Conservation (phyloP, 2,329 filamentous ascomycete genomes). For the Truncatella angustata region DNA sequence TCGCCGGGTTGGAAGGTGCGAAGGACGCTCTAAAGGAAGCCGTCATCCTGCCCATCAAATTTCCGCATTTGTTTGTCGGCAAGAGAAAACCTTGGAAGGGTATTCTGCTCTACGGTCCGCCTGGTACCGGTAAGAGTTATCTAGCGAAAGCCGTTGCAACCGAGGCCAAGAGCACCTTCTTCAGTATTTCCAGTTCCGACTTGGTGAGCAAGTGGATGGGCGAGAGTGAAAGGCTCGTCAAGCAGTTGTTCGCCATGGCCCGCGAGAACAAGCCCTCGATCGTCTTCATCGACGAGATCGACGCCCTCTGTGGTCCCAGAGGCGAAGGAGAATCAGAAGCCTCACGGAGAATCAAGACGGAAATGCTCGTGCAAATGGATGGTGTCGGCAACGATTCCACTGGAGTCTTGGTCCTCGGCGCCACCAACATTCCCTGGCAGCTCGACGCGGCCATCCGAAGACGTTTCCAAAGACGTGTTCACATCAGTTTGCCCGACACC, state of each 20-base stretch:
- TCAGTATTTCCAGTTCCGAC: constrained; percentile 96
- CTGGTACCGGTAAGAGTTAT: constrained; percentile 96
- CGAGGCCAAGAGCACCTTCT: constrained; percentile 98
- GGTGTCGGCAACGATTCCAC: constrained; percentile 95
- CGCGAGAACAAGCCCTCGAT: constrained; percentile 97
- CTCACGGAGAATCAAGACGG: constrained; percentile 95
- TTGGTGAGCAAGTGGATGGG: constrained; percentile 99
- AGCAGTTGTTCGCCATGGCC: constrained; percentile 95
- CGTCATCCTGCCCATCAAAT: constrained; percentile 96
- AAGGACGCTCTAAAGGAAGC: constrained; percentile 98
- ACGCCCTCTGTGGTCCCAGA: constrained; percentile 90
- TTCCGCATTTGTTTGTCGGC: constrained; percentile 92
- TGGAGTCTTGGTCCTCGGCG: constrained; percentile 90
- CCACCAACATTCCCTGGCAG: constrained; percentile 99
- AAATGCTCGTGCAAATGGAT: constrained; percentile 98
- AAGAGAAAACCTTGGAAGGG: constrained; percentile 98
- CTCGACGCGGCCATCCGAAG: constrained; percentile 92
- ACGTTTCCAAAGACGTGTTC: constrained; percentile 93
- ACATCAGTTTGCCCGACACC: constrained; percentile 87
- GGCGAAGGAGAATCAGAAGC: constrained; percentile 96
- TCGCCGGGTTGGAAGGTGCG: constrained; percentile 87
- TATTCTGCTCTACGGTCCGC: constrained; percentile 92
- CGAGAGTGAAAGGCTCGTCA: constrained; percentile 97
- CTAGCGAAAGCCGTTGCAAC: constrained; percentile 96
- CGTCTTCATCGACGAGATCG: constrained; percentile 98